These are phyloP conservation scores for Streptanthus diversifolius DNA, from an alignment of 345 rosid species.

Conservation along the genomic window DNA sequence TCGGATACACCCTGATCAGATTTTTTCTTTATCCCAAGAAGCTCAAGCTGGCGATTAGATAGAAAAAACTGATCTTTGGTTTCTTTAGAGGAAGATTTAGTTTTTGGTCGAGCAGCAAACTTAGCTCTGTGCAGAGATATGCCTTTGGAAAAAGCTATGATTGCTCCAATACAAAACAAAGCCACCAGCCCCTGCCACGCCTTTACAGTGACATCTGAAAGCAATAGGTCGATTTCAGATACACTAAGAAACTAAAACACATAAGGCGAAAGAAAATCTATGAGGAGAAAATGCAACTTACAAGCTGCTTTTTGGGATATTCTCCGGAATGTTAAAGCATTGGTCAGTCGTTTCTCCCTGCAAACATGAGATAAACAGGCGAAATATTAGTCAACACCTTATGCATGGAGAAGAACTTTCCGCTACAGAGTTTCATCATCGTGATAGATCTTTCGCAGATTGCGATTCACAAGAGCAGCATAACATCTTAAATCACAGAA, in stretches of 20 bases:
- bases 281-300: slow-evolving; percentile 40
- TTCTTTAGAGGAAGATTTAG: slow-evolving; percentile 41
- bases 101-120: slow-evolving; percentile 26
- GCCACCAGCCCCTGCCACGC: slow-evolving; percentile 45
- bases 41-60: slow-evolving; percentile 64
- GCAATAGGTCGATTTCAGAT: neutral
- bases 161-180: slow-evolving; percentile 54
- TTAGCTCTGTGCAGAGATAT: slow-evolving; percentile 45
- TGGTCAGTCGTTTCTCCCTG: slow-evolving; percentile 63
- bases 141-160: slow-evolving; percentile 59
- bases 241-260: neutral
- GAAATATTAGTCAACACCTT: neutral
- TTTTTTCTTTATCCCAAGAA: slow-evolving; percentile 72
- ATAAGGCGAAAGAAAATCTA: slow-evolving; percentile 9
- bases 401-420: neutral
- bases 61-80: slow-evolving; percentile 50
- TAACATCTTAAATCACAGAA: neutral
- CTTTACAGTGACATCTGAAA: slow-evolving; percentile 58
- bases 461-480: neutral
- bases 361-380: slow-evolving; percentile 23
- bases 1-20: slow-evolving; percentile 45
- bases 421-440: neutral
- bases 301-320: slow-evolving; percentile 62
- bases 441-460: neutral
- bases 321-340: slow-evolving; percentile 42